A percentile compares a stretch with the other conserved stretches of the same genome.
Evolutionary conservation across 805 yeast genomes (phyloP).

Genomic region (Pichia manshurica): DNA sequence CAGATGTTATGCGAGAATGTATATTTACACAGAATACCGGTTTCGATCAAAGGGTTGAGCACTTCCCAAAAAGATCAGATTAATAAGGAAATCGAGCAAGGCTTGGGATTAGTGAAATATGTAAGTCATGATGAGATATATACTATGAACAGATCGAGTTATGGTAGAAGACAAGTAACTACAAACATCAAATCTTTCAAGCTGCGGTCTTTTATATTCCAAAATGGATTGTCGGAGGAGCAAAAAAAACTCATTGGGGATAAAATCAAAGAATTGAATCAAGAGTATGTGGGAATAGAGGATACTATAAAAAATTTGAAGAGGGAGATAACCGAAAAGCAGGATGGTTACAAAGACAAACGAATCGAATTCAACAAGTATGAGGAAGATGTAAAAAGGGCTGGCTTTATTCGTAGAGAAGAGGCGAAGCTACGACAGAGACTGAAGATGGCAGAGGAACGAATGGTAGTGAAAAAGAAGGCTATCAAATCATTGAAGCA

Average conservation of each 20-base stretch:
- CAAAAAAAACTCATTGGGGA: constrained; percentile 17
- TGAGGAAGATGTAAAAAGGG: constrained; percentile 3
- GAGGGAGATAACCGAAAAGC: neutral
- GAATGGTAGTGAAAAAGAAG: constrained; percentile 1
- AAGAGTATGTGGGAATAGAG: constrained; percentile 3
- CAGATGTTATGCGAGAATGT: constrained; percentile 61
- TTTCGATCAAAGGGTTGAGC: constrained; percentile 42
- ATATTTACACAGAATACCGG: constrained; percentile 55
- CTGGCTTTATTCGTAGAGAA: neutral
- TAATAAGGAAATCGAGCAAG: constrained; percentile 35
- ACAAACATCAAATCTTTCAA: constrained; percentile 34
- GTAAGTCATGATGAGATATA: constrained; percentile 54
- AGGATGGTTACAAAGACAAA: neutral
- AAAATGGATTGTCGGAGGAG: constrained; percentile 29
- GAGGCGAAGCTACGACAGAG: constrained; percentile 1
- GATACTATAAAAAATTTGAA: neutral
- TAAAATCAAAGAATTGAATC: constrained; percentile 13
- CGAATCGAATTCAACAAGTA: neutral
- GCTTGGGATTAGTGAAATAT: constrained; percentile 47
- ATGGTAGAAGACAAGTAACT: constrained; percentile 54
- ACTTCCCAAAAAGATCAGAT: constrained; percentile 33
- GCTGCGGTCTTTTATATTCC: constrained; percentile 27
- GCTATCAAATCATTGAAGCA: constrained; percentile 2
- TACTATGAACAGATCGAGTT: constrained; percentile 49
- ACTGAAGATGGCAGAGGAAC: neutral